Percentiles rank a stretch among this genome's conserved stretches.
Conservation (phyloP, 441 rosid species). For the Isatis lusitanica region DNA sequence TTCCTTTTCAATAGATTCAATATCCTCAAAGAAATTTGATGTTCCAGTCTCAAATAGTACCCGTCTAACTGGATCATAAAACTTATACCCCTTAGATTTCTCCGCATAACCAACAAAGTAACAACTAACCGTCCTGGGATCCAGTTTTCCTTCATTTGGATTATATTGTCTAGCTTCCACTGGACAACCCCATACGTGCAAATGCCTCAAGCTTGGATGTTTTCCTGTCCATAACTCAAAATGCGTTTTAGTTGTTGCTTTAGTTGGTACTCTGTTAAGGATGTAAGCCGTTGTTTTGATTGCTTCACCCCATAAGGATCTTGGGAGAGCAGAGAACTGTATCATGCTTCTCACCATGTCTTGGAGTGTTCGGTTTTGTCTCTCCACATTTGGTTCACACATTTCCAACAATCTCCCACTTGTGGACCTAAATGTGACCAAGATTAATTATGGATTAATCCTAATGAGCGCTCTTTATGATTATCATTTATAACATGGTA, state of each 20-base stretch:
- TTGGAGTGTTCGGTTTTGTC: no score
- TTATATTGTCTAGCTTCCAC: background rate
- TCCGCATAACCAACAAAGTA: background rate
- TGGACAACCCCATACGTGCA: background rate
- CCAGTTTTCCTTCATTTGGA: background rate
- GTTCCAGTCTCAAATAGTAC: background rate
- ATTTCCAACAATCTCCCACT: no score
- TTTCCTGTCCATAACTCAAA: background rate
- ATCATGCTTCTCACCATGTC: no score
- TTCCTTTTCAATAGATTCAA: no score
- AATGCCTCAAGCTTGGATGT: background rate
- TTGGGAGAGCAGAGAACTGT: no score
- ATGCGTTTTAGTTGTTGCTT: background rate
- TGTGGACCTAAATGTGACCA: no score
- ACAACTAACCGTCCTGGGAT: background rate
- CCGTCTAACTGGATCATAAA: background rate
- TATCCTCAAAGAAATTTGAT: background rate
- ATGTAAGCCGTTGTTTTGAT: background rate
- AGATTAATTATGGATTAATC: no score
- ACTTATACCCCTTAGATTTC: background rate
- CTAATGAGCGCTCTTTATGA: no score
- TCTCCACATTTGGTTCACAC: no score
- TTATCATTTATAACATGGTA: no score
- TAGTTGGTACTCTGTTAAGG: background rate
- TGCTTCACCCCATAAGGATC: no score